These are phyloP conservation scores for Eragrostis tef DNA, from an alignment of 202 grass and related monocot species.

Conservation along the genomic window DNA sequence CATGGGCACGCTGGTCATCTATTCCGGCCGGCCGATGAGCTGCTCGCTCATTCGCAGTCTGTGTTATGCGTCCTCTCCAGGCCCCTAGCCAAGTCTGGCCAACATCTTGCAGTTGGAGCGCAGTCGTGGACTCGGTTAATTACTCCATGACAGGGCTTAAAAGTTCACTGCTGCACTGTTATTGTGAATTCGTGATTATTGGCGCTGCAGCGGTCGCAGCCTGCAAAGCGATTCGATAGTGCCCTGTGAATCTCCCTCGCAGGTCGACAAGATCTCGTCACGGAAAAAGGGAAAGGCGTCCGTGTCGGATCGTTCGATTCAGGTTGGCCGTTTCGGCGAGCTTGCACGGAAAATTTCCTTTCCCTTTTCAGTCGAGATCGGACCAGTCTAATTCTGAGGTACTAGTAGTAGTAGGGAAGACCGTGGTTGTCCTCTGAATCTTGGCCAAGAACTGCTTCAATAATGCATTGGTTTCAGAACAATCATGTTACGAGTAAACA, in stretches of 20 bases:
- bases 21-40: not conserved
- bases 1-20: not conserved
- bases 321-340: too few species aligned
- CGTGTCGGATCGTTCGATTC: too few species aligned
- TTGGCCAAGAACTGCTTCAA: too few species aligned
- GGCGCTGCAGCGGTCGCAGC: not conserved
- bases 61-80: too few species aligned
- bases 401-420: too few species aligned
- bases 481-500: too few species aligned
- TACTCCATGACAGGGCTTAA: not conserved
- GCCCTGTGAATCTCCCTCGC: not conserved
- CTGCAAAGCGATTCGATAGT: too few species aligned
- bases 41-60: not conserved
- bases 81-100: too few species aligned
- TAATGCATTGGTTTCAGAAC: not conserved
- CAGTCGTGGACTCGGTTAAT: not conserved
- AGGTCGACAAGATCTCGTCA: conserved; percentile 4
- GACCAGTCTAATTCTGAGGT: not conserved
- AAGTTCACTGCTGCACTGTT: not conserved
- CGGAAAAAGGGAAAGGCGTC: not conserved
- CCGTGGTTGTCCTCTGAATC: too few species aligned
- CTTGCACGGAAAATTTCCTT: not conserved
- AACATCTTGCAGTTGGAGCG: not conserved
- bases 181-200: not conserved
- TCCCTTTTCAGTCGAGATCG: conserved; percentile 4